These are phyloP conservation scores for Stagonosporopsis vannaccii DNA, from an alignment of 2,329 filamentous ascomycete species.

Conservation along the genomic window DNA sequence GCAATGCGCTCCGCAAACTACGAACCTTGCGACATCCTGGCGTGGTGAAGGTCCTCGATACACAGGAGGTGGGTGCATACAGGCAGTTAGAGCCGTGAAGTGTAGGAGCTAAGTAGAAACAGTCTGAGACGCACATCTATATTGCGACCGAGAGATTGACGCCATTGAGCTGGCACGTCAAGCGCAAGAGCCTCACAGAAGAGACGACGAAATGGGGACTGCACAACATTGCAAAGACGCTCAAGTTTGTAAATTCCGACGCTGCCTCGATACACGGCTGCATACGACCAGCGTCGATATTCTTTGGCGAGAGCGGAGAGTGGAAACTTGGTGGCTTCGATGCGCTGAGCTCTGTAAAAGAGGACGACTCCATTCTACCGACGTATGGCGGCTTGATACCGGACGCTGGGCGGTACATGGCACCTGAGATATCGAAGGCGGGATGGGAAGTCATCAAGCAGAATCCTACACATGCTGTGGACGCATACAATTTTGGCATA, in stretches of 20 bases:
- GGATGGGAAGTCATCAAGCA: constrained; percentile 94
- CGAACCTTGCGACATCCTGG: constrained; percentile 93
- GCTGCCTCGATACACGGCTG: constrained; percentile 90
- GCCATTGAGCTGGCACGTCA: constrained; percentile 88
- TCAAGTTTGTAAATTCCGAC: constrained; percentile 96
- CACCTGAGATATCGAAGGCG: constrained; percentile 82
- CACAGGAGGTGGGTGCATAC: constrained; percentile 74
- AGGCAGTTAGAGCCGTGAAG: neutral
- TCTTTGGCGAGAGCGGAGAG: constrained; percentile 93
- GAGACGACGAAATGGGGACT: constrained; percentile 98
- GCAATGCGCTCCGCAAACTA: constrained; percentile 92
- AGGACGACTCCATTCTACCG: constrained; percentile 93
- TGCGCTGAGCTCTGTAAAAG: constrained; percentile 91
- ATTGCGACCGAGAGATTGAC: constrained; percentile 91
- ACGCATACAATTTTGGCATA: constrained; percentile 85
- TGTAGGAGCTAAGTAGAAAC: constrained; percentile 28
- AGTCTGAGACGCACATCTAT: constrained; percentile 95
- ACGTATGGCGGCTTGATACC: constrained; percentile 88
- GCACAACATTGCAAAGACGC: constrained; percentile 85
- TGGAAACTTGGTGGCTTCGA: constrained; percentile 98
- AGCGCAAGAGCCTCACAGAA: constrained; percentile 82
- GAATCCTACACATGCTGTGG: constrained; percentile 79
- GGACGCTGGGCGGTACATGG: constrained; percentile 81
- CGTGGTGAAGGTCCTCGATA: constrained; percentile 92
- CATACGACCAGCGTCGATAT: constrained; percentile 84